Base-by-base conservation (phyloP, 2,329 filamentous ascomycete genomes). In the Sphaerulina vaccinii region DNA sequence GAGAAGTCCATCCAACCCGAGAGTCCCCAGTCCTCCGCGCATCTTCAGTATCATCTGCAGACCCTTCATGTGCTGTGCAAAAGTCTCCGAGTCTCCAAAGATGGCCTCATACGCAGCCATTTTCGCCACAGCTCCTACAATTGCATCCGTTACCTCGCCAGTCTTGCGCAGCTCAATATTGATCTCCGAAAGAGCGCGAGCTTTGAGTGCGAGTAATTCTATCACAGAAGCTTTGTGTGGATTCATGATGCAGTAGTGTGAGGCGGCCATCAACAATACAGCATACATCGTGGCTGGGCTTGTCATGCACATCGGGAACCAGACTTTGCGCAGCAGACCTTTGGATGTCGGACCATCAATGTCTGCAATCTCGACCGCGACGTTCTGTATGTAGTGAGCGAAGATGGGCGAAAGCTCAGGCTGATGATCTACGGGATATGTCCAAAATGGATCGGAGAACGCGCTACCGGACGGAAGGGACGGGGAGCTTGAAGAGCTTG, bases 81-180 rank as follows among this genome's bases (percentile, higher is more conserved):
- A 78, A 8, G 68, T 64, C 1, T 64, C 60, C 10, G 67, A 57
- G 11, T 68, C 68, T 13, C 75, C 75, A 55, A 73, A 75, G 58
- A 76, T 73, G 21, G 74, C 73, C 59, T 78, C 76, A 56, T 76
- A 78, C 56, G 71, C 73, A 4, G 75, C 75, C 72, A 78, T 75
- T 52, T 76, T 76, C 23, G 72, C 73, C 6, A 76, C 73, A 2
- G 75, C 74, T n/a, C 73, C 74, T 39, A 78, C 69, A 15, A 76
- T 52, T 5, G 70, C 69, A 54, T 77, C 73, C 42, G 58, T 70
- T 13, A 69, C 27, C 55, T 45, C 5, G 53, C 54, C 21, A 61
- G 58, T 32, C 64, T 55, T 18, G 54, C 53, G 33, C 19, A 76
- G 57, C 16, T 64, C 63, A 1, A 62, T 47, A 55, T 74, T 75